Conservation (phyloP, 2,329 filamentous ascomycete genomes). For the Aspergillus intermedius region DNA sequence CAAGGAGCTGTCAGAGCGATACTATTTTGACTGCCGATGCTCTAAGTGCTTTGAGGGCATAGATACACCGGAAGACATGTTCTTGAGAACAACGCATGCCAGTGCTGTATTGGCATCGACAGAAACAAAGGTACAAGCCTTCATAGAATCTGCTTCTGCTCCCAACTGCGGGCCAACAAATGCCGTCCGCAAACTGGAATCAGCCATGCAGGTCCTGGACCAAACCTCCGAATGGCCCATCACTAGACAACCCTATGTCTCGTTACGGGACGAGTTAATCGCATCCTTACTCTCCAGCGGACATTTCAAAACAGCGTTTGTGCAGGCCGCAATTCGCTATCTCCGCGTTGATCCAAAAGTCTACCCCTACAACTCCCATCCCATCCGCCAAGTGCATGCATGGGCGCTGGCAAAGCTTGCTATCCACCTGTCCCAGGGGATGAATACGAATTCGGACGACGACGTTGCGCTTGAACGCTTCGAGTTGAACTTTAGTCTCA, state of each 20-base stretch:
- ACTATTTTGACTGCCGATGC: slow-evolving; percentile 56
- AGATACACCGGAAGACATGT: slow-evolving; percentile 14
- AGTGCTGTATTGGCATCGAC: slow-evolving; percentile 10
- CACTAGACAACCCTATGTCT: slow-evolving; percentile 49
- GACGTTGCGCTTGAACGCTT: slow-evolving; percentile 15
- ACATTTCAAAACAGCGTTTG: slow-evolving; percentile 43
- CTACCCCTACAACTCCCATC: slow-evolving; percentile 45
- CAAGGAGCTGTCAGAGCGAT: slow-evolving; percentile 47
- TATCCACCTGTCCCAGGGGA: slow-evolving; percentile 21
- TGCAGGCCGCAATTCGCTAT: slow-evolving; percentile 48
- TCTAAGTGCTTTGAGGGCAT: slow-evolving; percentile 38
- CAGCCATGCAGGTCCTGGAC: slow-evolving; percentile 36
- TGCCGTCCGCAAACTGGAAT: slow-evolving; percentile 30
- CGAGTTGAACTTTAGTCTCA: slow-evolving; percentile 22
- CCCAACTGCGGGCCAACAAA: slow-evolving; percentile 16
- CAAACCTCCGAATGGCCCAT: slow-evolving; percentile 40
- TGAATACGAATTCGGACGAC: slow-evolving; percentile 12
- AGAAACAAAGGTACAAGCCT: slow-evolving; percentile 16
- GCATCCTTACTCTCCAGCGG: slow-evolving; percentile 40
- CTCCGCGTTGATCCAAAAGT: slow-evolving; percentile 47
- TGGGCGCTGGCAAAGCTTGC: slow-evolving; percentile 29
- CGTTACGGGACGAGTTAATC: slow-evolving; percentile 49
- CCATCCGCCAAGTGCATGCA: slow-evolving; percentile 47
- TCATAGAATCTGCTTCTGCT: slow-evolving; percentile 18
- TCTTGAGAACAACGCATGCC: slow-evolving; percentile 8